Evolutionary conservation across 148 eudicot genomes (phyloP), one percentile per base, ranked within the genome.

Genomic region (Hydrangea macrophylla): DNA sequence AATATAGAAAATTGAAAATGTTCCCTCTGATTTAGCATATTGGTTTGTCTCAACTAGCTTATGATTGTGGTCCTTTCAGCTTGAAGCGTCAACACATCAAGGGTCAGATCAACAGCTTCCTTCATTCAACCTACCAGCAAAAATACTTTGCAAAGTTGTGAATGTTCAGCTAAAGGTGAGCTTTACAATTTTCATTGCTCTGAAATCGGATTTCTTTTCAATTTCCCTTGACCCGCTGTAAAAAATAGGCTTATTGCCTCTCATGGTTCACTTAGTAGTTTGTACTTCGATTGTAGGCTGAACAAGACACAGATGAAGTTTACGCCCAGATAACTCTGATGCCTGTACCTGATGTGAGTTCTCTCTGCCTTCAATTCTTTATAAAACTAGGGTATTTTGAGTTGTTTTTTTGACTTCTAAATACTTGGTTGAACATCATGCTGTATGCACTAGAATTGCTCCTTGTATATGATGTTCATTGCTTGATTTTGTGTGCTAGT

Each of bases 71-170:
- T 62, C 68, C 60, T 70, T 83, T 57, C 86, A 93, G 98, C 95
- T 93, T 63, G 96, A 88, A 78, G 96, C 96, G 53, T 93, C 98
- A 32, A 93, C 86, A 8, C 86, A 88, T 68, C 89, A 90, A 84
- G 96, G 86, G 55, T 65, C 80, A 55, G 90, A 86, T 45, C 88
- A 90, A 35, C 87, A 88, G 62, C 84, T 90, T 76, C 98, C 98
- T 40, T 85, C 84, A 30, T 93, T 93, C 76, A 85, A 90, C 73
- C 73, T 93, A 70, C 95, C 98, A 28, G 84, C 92, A 6, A 93
- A 93, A 80, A 90, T 93, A 73, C 80, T 90, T 18, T 93, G 98
- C 86, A 86, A 83, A 81, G 98, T 93, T 62, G 72, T 83, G 80
- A 61, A 86, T 76, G 83, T 93, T 73, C 80, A 79, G 13, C 90